Conservation (phyloP, 495 filamentous ascomycete species). For the Daldinia bambusicola region DNA sequence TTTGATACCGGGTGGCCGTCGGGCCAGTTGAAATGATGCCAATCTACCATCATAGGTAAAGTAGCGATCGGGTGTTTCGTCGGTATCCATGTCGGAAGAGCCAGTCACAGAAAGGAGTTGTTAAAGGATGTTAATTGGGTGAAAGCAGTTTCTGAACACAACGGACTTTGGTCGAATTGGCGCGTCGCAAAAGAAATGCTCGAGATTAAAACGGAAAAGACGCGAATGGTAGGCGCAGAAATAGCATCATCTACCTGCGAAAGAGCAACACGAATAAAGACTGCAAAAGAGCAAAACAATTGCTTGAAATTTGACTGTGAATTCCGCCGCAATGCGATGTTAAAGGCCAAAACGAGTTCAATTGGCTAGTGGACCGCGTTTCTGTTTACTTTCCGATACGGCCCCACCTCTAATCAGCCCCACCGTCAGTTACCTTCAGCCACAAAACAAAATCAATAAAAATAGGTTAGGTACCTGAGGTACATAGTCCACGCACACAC, state of each 20-base stretch:
- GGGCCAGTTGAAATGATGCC: slow-evolving; percentile 74
- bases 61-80: slow-evolving; percentile 54
- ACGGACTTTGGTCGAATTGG: slow-evolving; percentile 15
- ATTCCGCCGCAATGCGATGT: slow-evolving; percentile 6
- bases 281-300: slow-evolving; percentile 9
- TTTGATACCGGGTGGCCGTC: slow-evolving; percentile 73
- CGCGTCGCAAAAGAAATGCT: slow-evolving; percentile 24
- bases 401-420: slow-evolving; percentile 23
- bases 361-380: slow-evolving; percentile 42
- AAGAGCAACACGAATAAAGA: neutral
- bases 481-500: neutral
- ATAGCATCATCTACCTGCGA: slow-evolving; percentile 4
- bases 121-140: neutral
- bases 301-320: slow-evolving; percentile 3
- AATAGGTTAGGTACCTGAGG: too few species aligned
- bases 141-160: neutral
- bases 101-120: too few species aligned
- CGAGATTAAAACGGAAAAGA: neutral
- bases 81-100: slow-evolving; percentile 38
- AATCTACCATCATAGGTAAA: slow-evolving; percentile 76
- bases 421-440: slow-evolving; percentile 6
- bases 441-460: neutral
- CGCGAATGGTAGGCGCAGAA: neutral
- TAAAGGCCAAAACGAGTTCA: slow-evolving; percentile 1
- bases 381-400: slow-evolving; percentile 43